Evolutionary conservation across 768 basidiomycete genomes (phyloP).

Genomic region (Leucogyrophana mollusca): DNA sequence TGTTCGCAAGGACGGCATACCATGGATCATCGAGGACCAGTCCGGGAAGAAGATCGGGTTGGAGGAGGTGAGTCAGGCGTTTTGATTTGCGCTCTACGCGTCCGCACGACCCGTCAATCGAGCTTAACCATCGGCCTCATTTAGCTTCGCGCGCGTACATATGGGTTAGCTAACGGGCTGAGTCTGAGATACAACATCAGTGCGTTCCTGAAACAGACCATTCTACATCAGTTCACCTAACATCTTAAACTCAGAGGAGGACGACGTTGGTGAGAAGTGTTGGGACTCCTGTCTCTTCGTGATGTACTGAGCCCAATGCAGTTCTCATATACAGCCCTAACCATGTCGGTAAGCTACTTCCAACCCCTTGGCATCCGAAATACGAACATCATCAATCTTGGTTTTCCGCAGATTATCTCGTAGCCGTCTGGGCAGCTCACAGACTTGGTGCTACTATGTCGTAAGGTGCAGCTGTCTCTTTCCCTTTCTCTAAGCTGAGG

Average conservation of each 20-base stretch:
- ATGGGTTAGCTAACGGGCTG: slow-evolving; percentile 38
- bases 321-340: slow-evolving; percentile 68
- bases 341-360: slow-evolving; percentile 49
- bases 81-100: not conserved
- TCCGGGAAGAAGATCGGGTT: slow-evolving; percentile 33
- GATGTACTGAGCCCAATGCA: slow-evolving; percentile 22
- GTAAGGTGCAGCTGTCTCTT: slow-evolving; percentile 33
- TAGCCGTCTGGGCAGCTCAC: slow-evolving; percentile 57
- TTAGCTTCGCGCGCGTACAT: slow-evolving; percentile 35
- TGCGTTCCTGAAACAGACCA: slow-evolving; percentile 18
- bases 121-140: not conserved
- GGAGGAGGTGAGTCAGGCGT: slow-evolving; percentile 32
- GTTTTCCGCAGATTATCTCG: slow-evolving; percentile 44
- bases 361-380: not conserved
- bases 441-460: slow-evolving; percentile 56
- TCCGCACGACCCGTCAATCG: no score
- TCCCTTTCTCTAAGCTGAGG: slow-evolving; percentile 1
- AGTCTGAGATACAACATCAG: slow-evolving; percentile 32
- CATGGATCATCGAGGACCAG: slow-evolving; percentile 43
- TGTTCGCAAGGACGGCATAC: slow-evolving; percentile 16
- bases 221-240: not conserved
- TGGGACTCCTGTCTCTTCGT: not conserved
- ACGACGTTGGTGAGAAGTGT: slow-evolving; percentile 36
- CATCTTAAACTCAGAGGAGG: slow-evolving; percentile 25
- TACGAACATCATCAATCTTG: not conserved